Conservation (phyloP, 805 yeast species). For the Ogataea populi-albae region DNA sequence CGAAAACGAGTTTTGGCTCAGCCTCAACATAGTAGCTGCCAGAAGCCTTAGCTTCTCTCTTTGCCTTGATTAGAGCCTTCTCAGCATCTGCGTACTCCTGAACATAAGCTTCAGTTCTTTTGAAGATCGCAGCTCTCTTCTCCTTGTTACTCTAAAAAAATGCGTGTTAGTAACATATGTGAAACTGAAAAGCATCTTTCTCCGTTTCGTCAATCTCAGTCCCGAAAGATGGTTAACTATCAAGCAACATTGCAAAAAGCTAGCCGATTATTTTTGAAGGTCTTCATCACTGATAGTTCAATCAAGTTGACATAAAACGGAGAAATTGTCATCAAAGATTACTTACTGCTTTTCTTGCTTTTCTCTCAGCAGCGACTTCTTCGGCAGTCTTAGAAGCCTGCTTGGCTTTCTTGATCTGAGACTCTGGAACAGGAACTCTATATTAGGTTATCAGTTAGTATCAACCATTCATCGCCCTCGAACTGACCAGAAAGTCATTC, state of each 20-base stretch:
- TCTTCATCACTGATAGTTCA: slow-evolving; percentile 44
- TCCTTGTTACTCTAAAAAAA: slow-evolving; percentile 44
- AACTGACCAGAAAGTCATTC: slow-evolving; percentile 33
- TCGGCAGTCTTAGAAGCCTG: slow-evolving; percentile 74
- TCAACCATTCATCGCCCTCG: slow-evolving; percentile 18
- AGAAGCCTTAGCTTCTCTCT: slow-evolving; percentile 90
- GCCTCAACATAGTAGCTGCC: slow-evolving; percentile 95
- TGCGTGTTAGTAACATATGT: no score
- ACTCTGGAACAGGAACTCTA: slow-evolving; percentile 69
- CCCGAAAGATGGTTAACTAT: slow-evolving; percentile 87
- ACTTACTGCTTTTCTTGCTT: slow-evolving; percentile 80
- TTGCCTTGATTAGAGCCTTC: slow-evolving; percentile 80
- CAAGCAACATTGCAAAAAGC: slow-evolving; percentile 68
- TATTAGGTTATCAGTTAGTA: slow-evolving; percentile 17
- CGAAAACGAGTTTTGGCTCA: slow-evolving; percentile 91
- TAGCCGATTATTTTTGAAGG: slow-evolving; percentile 51
- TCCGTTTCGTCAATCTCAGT: slow-evolving; percentile 43
- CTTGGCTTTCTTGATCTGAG: slow-evolving; percentile 79
- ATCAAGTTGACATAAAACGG: slow-evolving; percentile 32
- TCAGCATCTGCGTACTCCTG: slow-evolving; percentile 92
- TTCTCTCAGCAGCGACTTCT: slow-evolving; percentile 76
- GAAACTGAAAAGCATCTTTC: no score
- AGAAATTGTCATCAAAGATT: slow-evolving; percentile 9
- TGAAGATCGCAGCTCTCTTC: slow-evolving; percentile 52
- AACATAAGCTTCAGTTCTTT: slow-evolving; percentile 96